Evolutionary conservation across 1,284 basidiomycete species (phyloP), one percentile per base, ranked within the genome.

Genomic region (Ganoderma sinense): DNA sequence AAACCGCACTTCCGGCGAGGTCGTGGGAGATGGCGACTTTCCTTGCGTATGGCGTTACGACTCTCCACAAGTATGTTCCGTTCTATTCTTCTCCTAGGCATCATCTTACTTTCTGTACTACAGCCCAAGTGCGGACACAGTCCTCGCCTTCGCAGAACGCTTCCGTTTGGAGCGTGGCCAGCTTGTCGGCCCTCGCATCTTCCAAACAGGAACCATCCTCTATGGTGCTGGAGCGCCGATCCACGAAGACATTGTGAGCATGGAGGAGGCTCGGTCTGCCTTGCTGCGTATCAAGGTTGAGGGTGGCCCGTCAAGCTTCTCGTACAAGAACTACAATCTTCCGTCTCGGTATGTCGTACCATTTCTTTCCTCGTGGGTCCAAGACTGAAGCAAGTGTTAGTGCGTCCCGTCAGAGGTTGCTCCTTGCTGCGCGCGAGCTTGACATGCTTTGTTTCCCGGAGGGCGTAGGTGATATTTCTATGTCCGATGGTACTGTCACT

Each of bases 1-100:
- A 59, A 0, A 84, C 82, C 40, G 81, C 82, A 43, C 86, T 87
- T 73, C 91, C 91, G 0, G 84, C 90, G 4, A 84, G 84, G 62
- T 91, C 91, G 2, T 93, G 91, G 91, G 91, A 93, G 74, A 83
- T 91, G 81, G 85, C 91, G 76, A 87, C 90, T 0, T 92, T 93
- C 85, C 84, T 93, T 39, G 89, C 91, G 0, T 92, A 92, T 73
- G 91, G 91, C n/a, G 86, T 93, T 10, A 93, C 91, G 0, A 92
- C 91, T 1, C 75, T 93, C 68, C 92, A 93, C 83, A 93, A 93
- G 91, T 93, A 74, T 66, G 85, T 78, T 18, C 39, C 26, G 2
- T 41, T 29, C 65, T 53, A 5, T 14, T 26, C 23, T 51, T 41
- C 59, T n/a, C 40, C 43, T 43, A 16, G 20, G 36, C n/a, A 36